phyloP scores from a whole-genome alignment of 352 stramenopile genomes.

The Globisporangium heterothallicum region DNA sequence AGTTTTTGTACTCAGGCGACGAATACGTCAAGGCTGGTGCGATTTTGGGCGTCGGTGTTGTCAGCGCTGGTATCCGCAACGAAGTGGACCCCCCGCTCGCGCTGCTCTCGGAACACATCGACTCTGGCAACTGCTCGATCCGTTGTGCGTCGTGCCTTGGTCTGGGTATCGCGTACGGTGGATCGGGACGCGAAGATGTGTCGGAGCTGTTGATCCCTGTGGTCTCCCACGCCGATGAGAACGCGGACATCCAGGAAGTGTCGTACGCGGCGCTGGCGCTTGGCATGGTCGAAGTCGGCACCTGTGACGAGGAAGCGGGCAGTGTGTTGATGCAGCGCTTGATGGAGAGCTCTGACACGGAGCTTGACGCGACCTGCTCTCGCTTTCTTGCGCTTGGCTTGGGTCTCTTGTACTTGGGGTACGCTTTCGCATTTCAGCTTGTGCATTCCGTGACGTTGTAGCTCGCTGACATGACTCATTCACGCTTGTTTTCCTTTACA shows the following conservation, averaged over 20 bases:
- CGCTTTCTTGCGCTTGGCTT: slow-evolving; percentile 97
- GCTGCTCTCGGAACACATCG: slow-evolving; percentile 96
- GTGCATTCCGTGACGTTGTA: background rate
- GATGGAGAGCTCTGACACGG: slow-evolving; percentile 97
- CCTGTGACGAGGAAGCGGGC: slow-evolving; percentile 96
- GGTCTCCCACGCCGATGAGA: slow-evolving; percentile 86
- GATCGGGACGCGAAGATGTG: slow-evolving; percentile 94
- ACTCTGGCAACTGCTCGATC: slow-evolving; percentile 92
- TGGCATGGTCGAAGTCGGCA: slow-evolving; percentile 98
- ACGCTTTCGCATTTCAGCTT: slow-evolving; percentile 25
- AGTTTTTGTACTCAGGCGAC: slow-evolving; percentile 98
- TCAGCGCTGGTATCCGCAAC: slow-evolving; percentile 92
- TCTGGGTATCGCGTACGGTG: slow-evolving; percentile 98
- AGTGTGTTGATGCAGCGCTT: slow-evolving; percentile 95
- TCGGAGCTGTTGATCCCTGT: slow-evolving; percentile 95
- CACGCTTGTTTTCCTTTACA: slow-evolving; percentile 17
- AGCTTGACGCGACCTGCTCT: slow-evolving; percentile 95
- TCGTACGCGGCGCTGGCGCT: slow-evolving; percentile 93
- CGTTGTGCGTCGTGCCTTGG: slow-evolving; percentile 93
- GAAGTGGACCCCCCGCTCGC: slow-evolving; percentile 96
- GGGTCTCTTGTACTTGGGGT: slow-evolving; percentile 96
- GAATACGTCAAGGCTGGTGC: slow-evolving; percentile 98
- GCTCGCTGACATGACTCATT: background rate
- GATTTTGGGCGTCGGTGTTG: slow-evolving; percentile 96
- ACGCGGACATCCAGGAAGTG: slow-evolving; percentile 91